Base-by-base conservation (phyloP, 257 asterid species). In the Lavandula angustifolia region DNA sequence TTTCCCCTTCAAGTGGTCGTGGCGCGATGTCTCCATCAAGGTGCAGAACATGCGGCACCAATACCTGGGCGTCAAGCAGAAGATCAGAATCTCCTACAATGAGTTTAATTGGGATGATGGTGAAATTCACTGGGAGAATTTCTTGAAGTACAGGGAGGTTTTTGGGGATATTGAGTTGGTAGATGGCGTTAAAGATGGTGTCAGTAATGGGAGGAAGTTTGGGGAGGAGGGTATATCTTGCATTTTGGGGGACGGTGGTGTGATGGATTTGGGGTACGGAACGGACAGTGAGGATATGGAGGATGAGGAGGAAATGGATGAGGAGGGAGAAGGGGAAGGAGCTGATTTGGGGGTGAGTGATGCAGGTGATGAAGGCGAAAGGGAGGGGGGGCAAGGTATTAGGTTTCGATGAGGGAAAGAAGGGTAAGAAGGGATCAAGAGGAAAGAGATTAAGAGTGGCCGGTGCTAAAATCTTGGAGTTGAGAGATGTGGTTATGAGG, bases 11-110 rank as follows among this genome's bases (percentile, higher is more conserved):
- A 89, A 80, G 68, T 92, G 99, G 99, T 78, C 95, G 7, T 92
- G 99, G 99, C 97, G 97, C 54, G 99, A 92, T 49, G 95, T 92
- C 13, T 89, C 97, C 9, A 87, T 89, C 73, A 89, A 89, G 64
- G 95, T 92, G 9, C 97, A 92, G 75, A 92, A 92, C 79, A 92
- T 92, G 99, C 92, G 97, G 54, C 99, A 92, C 70, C 97, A 90
- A 83, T 92, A 92, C 50, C 73, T 92, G 64, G 96, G 97, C 7
- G 99, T 92, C 44, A 89, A 92, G 81, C 97, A 89, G 75, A 92
- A 92, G 82, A 92, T 92, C 76, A 69, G 95, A 68, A 69, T 74
- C 29, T 78, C 90, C 12, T 60, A 55, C 67, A 72, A 64, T 62
- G 86, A 87, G 44, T 92, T 89, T 80, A 85, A 84, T 47, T 92